Evolutionary conservation across 108 stramenopile species (phyloP).

Genomic region (Fragilaria crotonensis): DNA sequence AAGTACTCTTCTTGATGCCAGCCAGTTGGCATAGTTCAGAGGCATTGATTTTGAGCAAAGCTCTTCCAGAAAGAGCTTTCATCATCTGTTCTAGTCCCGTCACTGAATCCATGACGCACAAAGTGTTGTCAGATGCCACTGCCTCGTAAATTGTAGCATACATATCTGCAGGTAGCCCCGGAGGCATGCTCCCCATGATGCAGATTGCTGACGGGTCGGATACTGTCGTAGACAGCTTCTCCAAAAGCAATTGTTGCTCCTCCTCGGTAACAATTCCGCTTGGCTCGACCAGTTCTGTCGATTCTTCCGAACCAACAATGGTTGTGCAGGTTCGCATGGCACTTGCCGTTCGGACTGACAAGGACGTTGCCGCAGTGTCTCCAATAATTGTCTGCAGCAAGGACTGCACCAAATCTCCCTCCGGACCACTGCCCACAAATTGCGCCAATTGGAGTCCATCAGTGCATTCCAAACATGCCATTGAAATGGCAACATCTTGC

Average conservation of each 20-base stretch:
- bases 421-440: constrained; percentile 65
- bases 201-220: constrained; percentile 38
- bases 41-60: constrained; percentile 71
- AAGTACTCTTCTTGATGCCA: constrained; percentile 19
- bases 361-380: constrained; percentile 19
- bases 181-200: constrained; percentile 85
- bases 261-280: constrained; percentile 40
- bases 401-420: constrained; percentile 51
- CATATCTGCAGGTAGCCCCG: constrained; percentile 54
- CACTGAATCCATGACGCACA: constrained; percentile 79
- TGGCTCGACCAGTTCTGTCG: constrained; percentile 83
- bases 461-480: constrained; percentile 34
- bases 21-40: constrained; percentile 67
- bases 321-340: constrained; percentile 72
- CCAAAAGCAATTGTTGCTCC: constrained; percentile 40
- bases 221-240: constrained; percentile 18
- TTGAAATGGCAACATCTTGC: constrained; percentile 76
- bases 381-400: constrained; percentile 34
- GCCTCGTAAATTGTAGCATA: constrained; percentile 52
- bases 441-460: constrained; percentile 40
- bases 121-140: constrained; percentile 23
- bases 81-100: constrained; percentile 54
- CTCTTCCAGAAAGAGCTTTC: constrained; percentile 16
- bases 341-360: constrained; percentile 48
- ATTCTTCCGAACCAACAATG: constrained; percentile 54